These are phyloP conservation scores for Aspergillaceae sp. DNA, from an alignment of 2,329 filamentous ascomycete genomes.

Conservation along the genomic window DNA sequence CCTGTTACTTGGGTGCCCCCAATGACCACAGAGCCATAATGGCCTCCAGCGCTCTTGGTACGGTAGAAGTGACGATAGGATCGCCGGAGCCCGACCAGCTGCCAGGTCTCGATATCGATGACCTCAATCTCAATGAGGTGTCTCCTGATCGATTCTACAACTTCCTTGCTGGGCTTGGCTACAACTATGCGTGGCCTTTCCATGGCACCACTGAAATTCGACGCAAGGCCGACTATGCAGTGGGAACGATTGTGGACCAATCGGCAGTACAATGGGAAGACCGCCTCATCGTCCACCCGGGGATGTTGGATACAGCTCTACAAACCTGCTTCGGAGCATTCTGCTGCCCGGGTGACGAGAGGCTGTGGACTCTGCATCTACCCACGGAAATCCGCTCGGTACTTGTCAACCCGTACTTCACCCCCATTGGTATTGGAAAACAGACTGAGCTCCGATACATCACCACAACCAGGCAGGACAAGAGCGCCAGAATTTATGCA, in stretches of 20 bases:
- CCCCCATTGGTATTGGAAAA: not conserved
- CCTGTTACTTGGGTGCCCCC: not conserved
- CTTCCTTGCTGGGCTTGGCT: conserved; percentile 16
- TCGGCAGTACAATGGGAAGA: not conserved
- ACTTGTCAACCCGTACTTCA: conserved; percentile 5
- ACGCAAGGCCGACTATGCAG: conserved; percentile 14
- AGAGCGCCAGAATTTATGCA: not conserved
- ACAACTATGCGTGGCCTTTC: conserved; percentile 19
- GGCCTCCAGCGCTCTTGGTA: not conserved
- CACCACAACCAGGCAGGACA: not conserved
- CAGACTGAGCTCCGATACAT: not conserved
- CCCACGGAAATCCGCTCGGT: conserved; percentile 7
- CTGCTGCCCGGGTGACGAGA: conserved; percentile 9
- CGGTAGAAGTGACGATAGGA: conserved; percentile 1
- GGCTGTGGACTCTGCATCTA: conserved; percentile 9
- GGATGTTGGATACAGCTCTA: conserved; percentile 10
- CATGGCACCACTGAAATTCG: conserved; percentile 8
- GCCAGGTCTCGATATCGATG: conserved; percentile 3
- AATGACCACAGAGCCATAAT: not conserved
- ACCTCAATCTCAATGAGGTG: conserved; percentile 3
- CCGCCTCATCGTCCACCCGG: conserved; percentile 9
- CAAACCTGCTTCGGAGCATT: conserved; percentile 11
- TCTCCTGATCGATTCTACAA: conserved; percentile 19
- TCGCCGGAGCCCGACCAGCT: not conserved
- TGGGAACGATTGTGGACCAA: conserved; percentile 8